phyloP scores from a whole-genome alignment of 805 yeast genomes.

The Pichia exigua region DNA sequence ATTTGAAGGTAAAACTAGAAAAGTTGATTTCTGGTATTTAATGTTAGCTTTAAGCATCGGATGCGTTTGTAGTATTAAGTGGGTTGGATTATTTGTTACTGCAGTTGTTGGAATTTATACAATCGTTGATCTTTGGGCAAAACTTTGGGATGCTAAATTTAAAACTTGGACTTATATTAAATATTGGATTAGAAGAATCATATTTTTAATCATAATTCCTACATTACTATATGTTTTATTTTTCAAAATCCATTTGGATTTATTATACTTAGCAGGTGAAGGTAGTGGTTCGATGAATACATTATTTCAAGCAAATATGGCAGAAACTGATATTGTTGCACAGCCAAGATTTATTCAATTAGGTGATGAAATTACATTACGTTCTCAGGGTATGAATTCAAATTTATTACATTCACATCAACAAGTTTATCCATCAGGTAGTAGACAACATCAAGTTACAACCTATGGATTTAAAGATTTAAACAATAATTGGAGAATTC shows the following conservation, averaged over 20 bases:
- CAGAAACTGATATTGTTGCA: constrained; percentile 52
- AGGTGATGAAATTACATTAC: constrained; percentile 56
- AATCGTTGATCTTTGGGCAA: constrained; percentile 78
- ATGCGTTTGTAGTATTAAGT: constrained; percentile 76
- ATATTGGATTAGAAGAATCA: constrained; percentile 62
- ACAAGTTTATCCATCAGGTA: constrained; percentile 83
- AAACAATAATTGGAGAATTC: constrained; percentile 66
- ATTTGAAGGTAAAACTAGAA: constrained; percentile 29
- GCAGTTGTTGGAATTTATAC: constrained; percentile 86
- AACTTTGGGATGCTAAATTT: constrained; percentile 68
- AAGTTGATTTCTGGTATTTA: constrained; percentile 48
- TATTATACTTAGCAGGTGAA: constrained; percentile 68
- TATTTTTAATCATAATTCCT: constrained; percentile 62
- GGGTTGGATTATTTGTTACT: constrained; percentile 85
- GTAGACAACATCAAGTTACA: constrained; percentile 90
- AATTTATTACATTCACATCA: constrained; percentile 82
- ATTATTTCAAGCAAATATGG: constrained; percentile 79
- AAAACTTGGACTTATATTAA: constrained; percentile 40
- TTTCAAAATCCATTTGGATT: constrained; percentile 70
- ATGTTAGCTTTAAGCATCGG: constrained; percentile 65
- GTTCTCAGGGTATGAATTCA: constrained; percentile 66
- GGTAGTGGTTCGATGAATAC: constrained; percentile 90
- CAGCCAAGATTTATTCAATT: constrained; percentile 62
- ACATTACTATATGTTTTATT: constrained; percentile 50
- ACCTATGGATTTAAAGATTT: constrained; percentile 84